Percentiles rank a stretch among this genome's conserved stretches.
These are phyloP conservation scores for Collybia mongolica DNA, from an alignment of 768 basidiomycete species.

Conservation along the genomic window DNA sequence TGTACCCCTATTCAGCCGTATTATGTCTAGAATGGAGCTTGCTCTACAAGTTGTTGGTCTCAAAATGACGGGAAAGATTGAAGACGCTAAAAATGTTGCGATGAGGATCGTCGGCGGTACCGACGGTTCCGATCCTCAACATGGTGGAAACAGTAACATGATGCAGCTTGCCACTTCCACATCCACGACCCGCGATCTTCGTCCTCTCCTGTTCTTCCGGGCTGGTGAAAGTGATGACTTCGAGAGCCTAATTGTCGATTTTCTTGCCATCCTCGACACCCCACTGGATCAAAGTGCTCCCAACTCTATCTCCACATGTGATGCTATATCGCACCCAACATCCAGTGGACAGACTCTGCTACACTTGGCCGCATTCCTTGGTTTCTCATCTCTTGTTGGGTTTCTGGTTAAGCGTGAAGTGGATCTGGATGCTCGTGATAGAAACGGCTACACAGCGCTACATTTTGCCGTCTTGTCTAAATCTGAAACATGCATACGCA, in stretches of 20 bases:
- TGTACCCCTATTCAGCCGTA: constrained; percentile 9
- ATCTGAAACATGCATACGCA: constrained; percentile 59
- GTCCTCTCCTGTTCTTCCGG: constrained; percentile 54
- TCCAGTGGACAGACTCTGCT: constrained; percentile 82
- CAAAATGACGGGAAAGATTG: constrained; percentile 95
- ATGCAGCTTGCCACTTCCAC: constrained; percentile 55
- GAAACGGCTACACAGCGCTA: constrained; percentile 87
- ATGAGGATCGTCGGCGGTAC: constrained; percentile 86
- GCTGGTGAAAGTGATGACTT: constrained; percentile 61
- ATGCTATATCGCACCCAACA: constrained; percentile 71
- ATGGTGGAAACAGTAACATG: constrained; percentile 34
- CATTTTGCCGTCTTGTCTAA: constrained; percentile 78
- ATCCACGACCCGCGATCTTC: constrained; percentile 48
- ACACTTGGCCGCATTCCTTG: constrained; percentile 82
- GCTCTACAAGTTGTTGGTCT: constrained; percentile 93
- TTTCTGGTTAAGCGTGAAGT: constrained; percentile 73
- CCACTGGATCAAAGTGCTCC: constrained; percentile 45
- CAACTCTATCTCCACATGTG: constrained; percentile 38
- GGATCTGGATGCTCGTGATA: constrained; percentile 82
- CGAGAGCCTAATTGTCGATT: constrained; percentile 74
- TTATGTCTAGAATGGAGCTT: constrained; percentile 77
- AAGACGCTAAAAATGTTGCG: constrained; percentile 90
- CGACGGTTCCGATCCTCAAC: constrained; percentile 44
- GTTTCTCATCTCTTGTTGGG: constrained; percentile 64
- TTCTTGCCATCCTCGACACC: constrained; percentile 77